Conservation (phyloP, 208 protist species). For the Leishmania guyanensis region DNA sequence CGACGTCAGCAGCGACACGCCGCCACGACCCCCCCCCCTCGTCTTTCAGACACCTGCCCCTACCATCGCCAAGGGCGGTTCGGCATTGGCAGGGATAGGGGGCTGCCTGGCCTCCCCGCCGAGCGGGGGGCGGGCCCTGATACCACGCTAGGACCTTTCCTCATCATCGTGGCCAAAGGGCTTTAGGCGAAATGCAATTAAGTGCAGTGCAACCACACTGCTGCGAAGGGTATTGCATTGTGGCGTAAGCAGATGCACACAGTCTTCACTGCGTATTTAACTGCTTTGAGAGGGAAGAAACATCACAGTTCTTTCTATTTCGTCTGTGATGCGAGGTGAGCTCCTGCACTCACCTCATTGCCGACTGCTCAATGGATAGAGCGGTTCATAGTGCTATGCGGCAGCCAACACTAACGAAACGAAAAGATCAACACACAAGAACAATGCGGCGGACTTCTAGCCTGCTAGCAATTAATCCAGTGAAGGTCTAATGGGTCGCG, state of each 20-base stretch:
- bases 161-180: background rate
- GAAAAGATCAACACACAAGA: background rate
- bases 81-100: background rate
- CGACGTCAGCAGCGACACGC: background rate
- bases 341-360: background rate
- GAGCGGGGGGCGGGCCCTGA: background rate
- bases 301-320: background rate
- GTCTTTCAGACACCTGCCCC: background rate
- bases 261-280: background rate
- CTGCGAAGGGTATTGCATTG: background rate
- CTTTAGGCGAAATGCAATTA: background rate
- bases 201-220: background rate
- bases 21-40: background rate
- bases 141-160: background rate
- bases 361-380: background rate
- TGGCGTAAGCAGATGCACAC: background rate
- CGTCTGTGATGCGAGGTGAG: background rate
- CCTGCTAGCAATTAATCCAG: too few relatives aligned
- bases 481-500: background rate
- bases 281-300: background rate
- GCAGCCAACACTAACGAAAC: background rate
- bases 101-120: conserved; percentile 2
- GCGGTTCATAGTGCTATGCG: background rate
- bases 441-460: background rate
- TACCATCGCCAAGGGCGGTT: background rate